phyloP scores from a whole-genome alignment of 331 rosid genomes.

The Malus hybrid region DNA sequence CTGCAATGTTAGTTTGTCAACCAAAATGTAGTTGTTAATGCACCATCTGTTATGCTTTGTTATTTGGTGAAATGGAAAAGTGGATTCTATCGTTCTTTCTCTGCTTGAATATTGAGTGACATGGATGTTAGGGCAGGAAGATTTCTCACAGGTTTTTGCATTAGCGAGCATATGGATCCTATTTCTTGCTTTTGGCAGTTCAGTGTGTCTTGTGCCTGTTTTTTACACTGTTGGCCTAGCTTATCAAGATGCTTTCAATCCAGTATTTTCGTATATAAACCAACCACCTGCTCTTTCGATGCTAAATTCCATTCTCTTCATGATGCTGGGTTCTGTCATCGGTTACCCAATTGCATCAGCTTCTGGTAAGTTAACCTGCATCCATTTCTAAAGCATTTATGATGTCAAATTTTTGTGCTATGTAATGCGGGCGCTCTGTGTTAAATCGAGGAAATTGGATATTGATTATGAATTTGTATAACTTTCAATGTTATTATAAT shows the following conservation, averaged over 20 bases:
- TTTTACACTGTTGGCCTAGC: constrained; percentile 44
- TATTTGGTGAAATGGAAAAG: background rate
- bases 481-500: background rate
- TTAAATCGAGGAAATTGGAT: background rate
- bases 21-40: background rate
- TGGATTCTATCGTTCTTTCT: constrained; percentile 16
- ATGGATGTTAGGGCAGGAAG: constrained; percentile 99
- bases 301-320: constrained; percentile 46
- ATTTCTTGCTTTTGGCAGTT: constrained; percentile 65
- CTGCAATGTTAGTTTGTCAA: background rate
- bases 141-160: constrained; percentile 71
- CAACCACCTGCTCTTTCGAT: constrained; percentile 39
- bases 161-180: constrained; percentile 75
- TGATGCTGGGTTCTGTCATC: constrained; percentile 46
- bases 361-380: constrained; percentile 46
- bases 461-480: background rate
- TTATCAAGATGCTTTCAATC: constrained; percentile 43
- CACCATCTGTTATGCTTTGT: background rate
- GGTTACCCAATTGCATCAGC: constrained; percentile 74
- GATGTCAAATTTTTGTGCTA: background rate
- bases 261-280: constrained; percentile 37
- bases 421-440: background rate
- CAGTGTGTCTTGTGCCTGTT: constrained; percentile 56
- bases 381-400: background rate
- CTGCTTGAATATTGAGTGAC: constrained; percentile 60